Evolutionary conservation across 805 yeast genomes (phyloP), one percentile per base, ranked within the genome.

Genomic region (Priceomyces fermenticarens): DNA sequence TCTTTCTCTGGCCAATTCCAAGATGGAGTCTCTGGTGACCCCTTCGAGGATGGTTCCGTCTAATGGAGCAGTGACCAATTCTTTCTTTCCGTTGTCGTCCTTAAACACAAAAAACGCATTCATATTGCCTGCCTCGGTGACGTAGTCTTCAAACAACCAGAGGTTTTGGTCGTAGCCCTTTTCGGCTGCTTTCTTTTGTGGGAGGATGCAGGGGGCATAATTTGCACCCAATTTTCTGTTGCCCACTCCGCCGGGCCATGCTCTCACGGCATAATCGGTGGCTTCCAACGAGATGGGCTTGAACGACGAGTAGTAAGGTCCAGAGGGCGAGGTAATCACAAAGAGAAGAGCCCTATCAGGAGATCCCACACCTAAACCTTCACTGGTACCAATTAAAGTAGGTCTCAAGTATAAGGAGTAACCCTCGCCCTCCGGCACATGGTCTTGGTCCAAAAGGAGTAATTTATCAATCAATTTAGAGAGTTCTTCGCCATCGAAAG

Each of bases 171-270:
- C 95, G 73, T 81, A 89, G 32, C 99, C 99, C 66, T 89, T 81
- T 16, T 73, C 58, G 41, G 96, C 96, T 38, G 98, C 97, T 69
- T 87, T 83, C 54, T 78, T 73, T 70, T 88, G 97, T 27, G 98
- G 97, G 60, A 78, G 75, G 56, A 90, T 81, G 64, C 97, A 87
- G 47, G 98, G 97, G 34, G 97, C 99, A 61, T 91, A 91, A 75
- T 91, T 91, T 46, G 96, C 97, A 66, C 99, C 99, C 57, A 91
- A 80, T 70, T 91, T 91, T 67, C 80, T 84, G 79, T 91, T 85
- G 68, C 99, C 99, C 54, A 82, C 89, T 65, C 98, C 99, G 58
- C 96, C 96, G 60, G 98, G 98, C 98, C 98, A 91, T 26, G 99
- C 98, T 73, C 99, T 86, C 27, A 90, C 90, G 38, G 96, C 96